Evolutionary conservation across 495 filamentous ascomycete species (phyloP).

Genomic region (Penicillium egyptiacum): DNA sequence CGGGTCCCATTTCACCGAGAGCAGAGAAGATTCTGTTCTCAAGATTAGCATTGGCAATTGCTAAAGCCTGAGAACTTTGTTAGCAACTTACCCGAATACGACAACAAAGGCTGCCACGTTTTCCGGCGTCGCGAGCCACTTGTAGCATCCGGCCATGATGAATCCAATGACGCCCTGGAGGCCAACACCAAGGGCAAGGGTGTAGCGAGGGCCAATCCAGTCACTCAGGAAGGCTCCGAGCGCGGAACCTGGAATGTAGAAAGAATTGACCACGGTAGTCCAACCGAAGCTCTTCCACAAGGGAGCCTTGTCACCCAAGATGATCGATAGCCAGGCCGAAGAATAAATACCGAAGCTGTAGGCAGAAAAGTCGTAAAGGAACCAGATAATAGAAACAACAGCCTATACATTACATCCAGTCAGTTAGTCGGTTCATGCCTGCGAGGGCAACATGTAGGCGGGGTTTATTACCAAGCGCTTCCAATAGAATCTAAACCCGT

Average conservation of each 20-base stretch:
- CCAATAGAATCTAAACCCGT: slow-evolving; percentile 50
- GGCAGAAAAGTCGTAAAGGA: slow-evolving; percentile 82
- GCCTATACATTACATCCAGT: slow-evolving; percentile 54
- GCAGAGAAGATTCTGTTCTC: slow-evolving; percentile 69
- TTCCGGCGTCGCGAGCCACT: slow-evolving; percentile 55
- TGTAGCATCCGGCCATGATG: slow-evolving; percentile 80
- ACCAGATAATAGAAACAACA: slow-evolving; percentile 82
- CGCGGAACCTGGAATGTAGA: slow-evolving; percentile 82
- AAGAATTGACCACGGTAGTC: slow-evolving; percentile 80
- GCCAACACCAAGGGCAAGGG: slow-evolving; percentile 64
- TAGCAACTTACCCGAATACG: slow-evolving; percentile 55
- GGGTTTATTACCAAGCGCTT: slow-evolving; percentile 37
- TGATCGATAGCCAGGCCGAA: slow-evolving; percentile 64
- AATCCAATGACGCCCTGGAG: slow-evolving; percentile 78
- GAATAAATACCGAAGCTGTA: slow-evolving; percentile 84
- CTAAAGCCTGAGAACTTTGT: too few relatives aligned
- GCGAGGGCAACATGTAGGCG: neutral
- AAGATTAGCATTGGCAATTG: slow-evolving; percentile 3
- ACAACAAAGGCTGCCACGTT: slow-evolving; percentile 77
- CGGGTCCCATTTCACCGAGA: slow-evolving; percentile 82
- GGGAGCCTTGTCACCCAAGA: slow-evolving; percentile 55
- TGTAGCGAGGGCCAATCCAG: slow-evolving; percentile 70
- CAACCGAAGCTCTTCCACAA: slow-evolving; percentile 80
- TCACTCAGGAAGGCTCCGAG: slow-evolving; percentile 74
- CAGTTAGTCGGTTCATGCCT: slow-evolving; percentile 40